These are phyloP conservation scores for Spathaspora arborariae DNA, from an alignment of 805 yeast genomes.

Conservation along the genomic window DNA sequence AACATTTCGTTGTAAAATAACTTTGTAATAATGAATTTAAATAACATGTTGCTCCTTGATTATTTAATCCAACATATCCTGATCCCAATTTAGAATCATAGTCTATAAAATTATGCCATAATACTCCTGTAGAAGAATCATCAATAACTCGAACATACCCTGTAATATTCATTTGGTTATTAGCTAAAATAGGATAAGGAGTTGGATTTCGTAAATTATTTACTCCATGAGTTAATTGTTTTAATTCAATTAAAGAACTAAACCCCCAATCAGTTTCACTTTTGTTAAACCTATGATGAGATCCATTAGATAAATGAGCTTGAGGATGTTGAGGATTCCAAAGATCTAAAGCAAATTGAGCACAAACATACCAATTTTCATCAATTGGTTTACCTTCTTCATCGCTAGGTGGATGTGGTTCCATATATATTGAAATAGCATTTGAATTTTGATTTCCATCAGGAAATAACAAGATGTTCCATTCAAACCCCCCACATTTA, in stretches of 20 bases:
- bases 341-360: constrained; percentile 79
- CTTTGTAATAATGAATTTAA: constrained; percentile 89
- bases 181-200: constrained; percentile 40
- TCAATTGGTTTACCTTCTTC: constrained; percentile 25
- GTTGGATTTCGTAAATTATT: constrained; percentile 12
- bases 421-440: constrained; percentile 68
- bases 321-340: constrained; percentile 77
- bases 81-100: constrained; percentile 85
- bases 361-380: constrained; percentile 81
- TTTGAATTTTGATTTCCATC: constrained; percentile 57
- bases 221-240: constrained; percentile 29
- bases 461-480: constrained; percentile 76
- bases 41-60: constrained; percentile 98
- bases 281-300: constrained; percentile 74
- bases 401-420: constrained; percentile 53
- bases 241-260: constrained; percentile 63
- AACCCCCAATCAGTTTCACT: constrained; percentile 96
- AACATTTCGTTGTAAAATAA: constrained; percentile 77
- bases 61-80: constrained; percentile 88
- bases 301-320: constrained; percentile 55
- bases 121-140: constrained; percentile 85
- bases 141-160: constrained; percentile 73
- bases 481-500: constrained; percentile 57
- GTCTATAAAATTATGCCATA: constrained; percentile 85
- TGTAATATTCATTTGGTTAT: constrained; percentile 64